A percentile compares a stretch with the other conserved stretches of the same genome.
These are phyloP conservation scores for Eimeria tenella DNA, from an alignment of 169 alveolate genomes.

Conservation along the genomic window DNA sequence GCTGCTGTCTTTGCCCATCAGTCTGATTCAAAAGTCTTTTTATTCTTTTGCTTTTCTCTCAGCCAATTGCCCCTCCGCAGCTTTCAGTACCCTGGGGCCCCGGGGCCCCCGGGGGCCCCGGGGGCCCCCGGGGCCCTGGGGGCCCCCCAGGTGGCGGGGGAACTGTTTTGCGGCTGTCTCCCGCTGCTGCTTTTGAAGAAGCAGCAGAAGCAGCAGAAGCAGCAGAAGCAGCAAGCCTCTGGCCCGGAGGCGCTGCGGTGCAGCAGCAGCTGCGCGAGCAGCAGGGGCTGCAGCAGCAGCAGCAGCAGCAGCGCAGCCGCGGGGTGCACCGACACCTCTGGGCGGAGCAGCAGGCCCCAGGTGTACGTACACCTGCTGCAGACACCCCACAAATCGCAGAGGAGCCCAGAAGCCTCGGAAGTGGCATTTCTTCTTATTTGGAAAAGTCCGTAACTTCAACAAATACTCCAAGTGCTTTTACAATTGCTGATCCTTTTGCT, in stretches of 20 bases:
- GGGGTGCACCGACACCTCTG: neutral
- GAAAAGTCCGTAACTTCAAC: conserved; percentile 20
- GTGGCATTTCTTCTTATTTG: neutral
- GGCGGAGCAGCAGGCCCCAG: neutral
- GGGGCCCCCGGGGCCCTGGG: too few species aligned
- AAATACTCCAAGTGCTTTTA: conserved; percentile 47
- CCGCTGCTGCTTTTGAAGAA: neutral
- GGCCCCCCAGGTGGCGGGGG: too few species aligned
- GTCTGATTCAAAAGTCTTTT: too few species aligned
- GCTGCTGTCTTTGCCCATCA: neutral
- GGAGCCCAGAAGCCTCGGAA: neutral
- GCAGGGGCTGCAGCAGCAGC: conserved; percentile 38
- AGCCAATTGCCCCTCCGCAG: neutral
- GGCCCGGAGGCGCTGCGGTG: too few species aligned
- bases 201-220: neutral
- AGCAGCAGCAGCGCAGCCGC: neutral
- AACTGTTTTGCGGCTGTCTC: neutral
- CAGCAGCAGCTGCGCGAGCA: neutral
- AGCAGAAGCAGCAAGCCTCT: conserved; percentile 16
- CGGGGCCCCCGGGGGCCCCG: too few species aligned
- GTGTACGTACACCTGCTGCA: neutral
- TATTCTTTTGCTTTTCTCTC: neutral
- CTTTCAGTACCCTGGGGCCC: neutral
- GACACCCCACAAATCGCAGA: neutral
- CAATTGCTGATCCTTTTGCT: conserved; percentile 15